Base-by-base conservation (phyloP, 441 rosid genomes). In the Erodium moschatum region DNA sequence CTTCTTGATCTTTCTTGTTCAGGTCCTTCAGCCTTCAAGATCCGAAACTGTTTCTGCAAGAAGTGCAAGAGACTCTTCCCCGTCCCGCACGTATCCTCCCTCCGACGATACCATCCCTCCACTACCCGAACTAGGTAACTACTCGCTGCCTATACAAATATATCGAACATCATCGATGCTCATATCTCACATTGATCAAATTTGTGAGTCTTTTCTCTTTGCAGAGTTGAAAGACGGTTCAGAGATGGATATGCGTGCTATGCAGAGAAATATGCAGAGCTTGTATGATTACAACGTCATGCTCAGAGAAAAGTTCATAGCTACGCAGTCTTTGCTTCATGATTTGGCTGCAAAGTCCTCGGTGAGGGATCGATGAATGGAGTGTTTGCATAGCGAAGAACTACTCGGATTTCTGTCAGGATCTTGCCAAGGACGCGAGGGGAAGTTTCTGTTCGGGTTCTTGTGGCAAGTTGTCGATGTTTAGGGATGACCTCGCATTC, bases 261-360 rank as follows among this genome's bases (percentile, higher is more conserved):
- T 91, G 66, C 86, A 80, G 75, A 87, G 78, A 73, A 87, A 82
- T 69, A 82, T 94, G 20, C 81, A 77, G 70, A 72, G 72, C 24
- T 75, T 94, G 60, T 85, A 87, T 31, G 86, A 87, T 33, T 94
- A 91, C 78, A 94, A 91, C 76, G 81, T 89, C 35, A 76, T 79
- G 80, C 80, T 94, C 63, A 85, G 95, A 78, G 91, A 90, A 71
- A 83, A 89, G 71, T 77, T 90, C 66, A 62, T 82, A 16, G 88
- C 85, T 29, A 80, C 88, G 19, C 92, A 83, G 64, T 81, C 92
- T 71, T 64, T 81, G 74, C 82, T 91, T 70, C 81, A 67, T 54
- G 71, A 80, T 66, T 65, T 91, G 71, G 86, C 82, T 5, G 62
- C 83, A 56, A 82, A 80, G 58, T 74, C 86, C 64, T 42, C 84